These are phyloP conservation scores for Posidonia oceanica DNA, from an alignment of 116 monocot genomes.

Conservation along the genomic window DNA sequence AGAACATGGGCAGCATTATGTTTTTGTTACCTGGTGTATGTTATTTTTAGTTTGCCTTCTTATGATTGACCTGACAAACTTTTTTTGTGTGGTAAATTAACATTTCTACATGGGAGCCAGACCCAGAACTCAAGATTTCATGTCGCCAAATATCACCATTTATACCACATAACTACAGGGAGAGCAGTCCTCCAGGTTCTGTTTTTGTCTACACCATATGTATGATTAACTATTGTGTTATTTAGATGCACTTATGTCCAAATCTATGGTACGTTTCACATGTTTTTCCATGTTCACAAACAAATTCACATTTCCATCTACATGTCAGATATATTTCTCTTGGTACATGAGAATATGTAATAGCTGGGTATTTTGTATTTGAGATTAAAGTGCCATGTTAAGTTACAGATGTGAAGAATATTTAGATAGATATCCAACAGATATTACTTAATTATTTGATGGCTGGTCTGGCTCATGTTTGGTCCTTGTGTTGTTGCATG, in stretches of 20 bases:
- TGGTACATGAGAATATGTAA: too few relatives aligned
- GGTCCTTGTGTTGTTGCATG: too few relatives aligned
- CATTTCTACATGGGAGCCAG: slow-evolving; percentile 68
- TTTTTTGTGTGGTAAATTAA: neutral
- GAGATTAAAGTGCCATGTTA: too few relatives aligned
- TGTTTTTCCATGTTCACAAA: too few relatives aligned
- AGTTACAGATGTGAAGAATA: too few relatives aligned
- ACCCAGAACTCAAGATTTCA: slow-evolving; percentile 95
- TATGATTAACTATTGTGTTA: slow-evolving; percentile 1
- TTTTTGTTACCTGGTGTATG: neutral
- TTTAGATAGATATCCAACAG: too few relatives aligned
- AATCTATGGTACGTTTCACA: too few relatives aligned
- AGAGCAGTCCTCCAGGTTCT: slow-evolving; percentile 89
- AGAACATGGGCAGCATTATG: neutral
- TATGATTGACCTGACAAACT: neutral
- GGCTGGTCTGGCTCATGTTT: too few relatives aligned
- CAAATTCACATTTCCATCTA: too few relatives aligned
- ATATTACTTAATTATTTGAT: too few relatives aligned
- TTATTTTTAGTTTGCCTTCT: neutral
- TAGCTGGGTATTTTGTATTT: too few relatives aligned
- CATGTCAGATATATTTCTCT: too few relatives aligned
- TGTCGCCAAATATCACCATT: slow-evolving; percentile 99
- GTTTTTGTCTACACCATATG: slow-evolving; percentile 98
- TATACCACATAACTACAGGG: slow-evolving; percentile 93
- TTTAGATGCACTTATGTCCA: neutral